Conservation (phyloP, 768 basidiomycete species). For the Cyclocybe aegerita region DNA sequence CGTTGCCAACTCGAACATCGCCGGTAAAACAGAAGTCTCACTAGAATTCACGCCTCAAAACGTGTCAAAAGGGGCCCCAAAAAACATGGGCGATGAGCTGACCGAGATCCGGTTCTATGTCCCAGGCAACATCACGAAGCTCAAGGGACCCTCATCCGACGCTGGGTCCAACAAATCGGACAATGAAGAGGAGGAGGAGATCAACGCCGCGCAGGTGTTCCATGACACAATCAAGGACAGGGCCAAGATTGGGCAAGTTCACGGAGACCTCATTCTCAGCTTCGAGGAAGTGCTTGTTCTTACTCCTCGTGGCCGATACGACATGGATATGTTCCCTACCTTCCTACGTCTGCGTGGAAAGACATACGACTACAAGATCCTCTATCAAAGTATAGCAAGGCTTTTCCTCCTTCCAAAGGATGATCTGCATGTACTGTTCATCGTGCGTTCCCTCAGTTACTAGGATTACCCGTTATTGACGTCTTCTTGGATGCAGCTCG, state of each 20-base stretch:
- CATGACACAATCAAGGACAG: slow-evolving; percentile 95
- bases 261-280: slow-evolving; percentile 88
- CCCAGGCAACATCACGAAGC: slow-evolving; percentile 68
- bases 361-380: slow-evolving; percentile 98
- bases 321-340: slow-evolving; percentile 96
- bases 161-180: slow-evolving; percentile 74
- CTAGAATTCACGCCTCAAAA: slow-evolving; percentile 77
- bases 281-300: slow-evolving; percentile 94
- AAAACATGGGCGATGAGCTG: slow-evolving; percentile 74
- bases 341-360: slow-evolving; percentile 96
- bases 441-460: slow-evolving; percentile 53
- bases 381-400: slow-evolving; percentile 82
- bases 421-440: slow-evolving; percentile 92
- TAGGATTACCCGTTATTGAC: slow-evolving; percentile 1
- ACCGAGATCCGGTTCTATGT: slow-evolving; percentile 97
- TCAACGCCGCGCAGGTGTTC: slow-evolving; percentile 94
- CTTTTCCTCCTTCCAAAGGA: slow-evolving; percentile 96
- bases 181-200: slow-evolving; percentile 73
- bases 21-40: slow-evolving; percentile 96
- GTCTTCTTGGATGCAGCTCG: slow-evolving; percentile 52
- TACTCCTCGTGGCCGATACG: slow-evolving; percentile 95
- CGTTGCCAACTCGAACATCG: slow-evolving; percentile 97
- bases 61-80: slow-evolving; percentile 32
- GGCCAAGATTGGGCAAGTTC: slow-evolving; percentile 90
- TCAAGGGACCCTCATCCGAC: slow-evolving; percentile 55